These are phyloP conservation scores for Senecio squalidus DNA, from an alignment of 140 eudicot species.

Conservation along the genomic window DNA sequence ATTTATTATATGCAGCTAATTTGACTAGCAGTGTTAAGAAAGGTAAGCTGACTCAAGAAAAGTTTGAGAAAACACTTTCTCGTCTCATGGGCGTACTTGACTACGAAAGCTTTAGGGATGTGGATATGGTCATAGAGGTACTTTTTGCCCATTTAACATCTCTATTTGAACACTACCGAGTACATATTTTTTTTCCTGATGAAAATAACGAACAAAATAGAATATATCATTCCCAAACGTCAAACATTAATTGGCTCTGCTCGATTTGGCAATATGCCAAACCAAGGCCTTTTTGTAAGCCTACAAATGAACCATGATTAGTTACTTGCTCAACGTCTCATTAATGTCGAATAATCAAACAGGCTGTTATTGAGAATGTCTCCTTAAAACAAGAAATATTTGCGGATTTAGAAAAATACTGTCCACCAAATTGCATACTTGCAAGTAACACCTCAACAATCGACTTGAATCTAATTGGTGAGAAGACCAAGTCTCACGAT, in stretches of 20 bases:
- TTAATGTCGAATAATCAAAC: too few species aligned
- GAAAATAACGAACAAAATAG: too few species aligned
- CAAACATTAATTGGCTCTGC: too few species aligned
- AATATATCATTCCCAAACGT: too few species aligned
- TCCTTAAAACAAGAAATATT: conserved; percentile 84
- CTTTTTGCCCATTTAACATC: not conserved
- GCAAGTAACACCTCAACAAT: conserved; percentile 96
- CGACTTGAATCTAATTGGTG: conserved; percentile 80
- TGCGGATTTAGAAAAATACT: conserved; percentile 72
- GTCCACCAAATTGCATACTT: conserved; percentile 90
- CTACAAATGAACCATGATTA: too few species aligned
- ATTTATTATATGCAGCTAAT: conserved; percentile 47
- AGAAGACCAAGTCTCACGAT: conserved; percentile 79
- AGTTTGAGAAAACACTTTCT: conserved; percentile 67
- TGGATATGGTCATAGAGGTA: conserved; percentile 98
- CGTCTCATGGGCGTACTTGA: conserved; percentile 72
- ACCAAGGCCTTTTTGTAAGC: too few species aligned
- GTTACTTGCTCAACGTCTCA: too few species aligned
- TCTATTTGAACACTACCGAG: not conserved
- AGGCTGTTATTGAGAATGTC: conserved; percentile 89
- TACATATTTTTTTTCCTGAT: too few species aligned
- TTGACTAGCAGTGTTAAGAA: conserved; percentile 88
- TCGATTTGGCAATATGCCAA: too few species aligned
- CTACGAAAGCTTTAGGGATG: conserved; percentile 78
- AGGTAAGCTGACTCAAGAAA: conserved; percentile 72